Base-by-base conservation (phyloP, 306 rosid species). In the Pterocarpus macrocarpus region DNA sequence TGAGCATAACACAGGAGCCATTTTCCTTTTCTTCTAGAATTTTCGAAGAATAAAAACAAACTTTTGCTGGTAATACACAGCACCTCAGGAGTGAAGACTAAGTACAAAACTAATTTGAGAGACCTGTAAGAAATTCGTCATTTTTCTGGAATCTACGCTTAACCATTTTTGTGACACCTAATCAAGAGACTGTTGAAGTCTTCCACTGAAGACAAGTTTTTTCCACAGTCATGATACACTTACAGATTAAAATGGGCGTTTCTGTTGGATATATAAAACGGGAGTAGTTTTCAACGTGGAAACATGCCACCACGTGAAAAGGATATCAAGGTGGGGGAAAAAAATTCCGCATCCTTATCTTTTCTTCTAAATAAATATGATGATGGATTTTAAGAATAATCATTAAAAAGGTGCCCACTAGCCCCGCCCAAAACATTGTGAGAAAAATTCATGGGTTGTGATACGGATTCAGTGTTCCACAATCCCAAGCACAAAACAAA, bases 391-490 rank as follows among this genome's bases (percentile, higher is more conserved):
- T 14, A 65, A 38, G 53, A 47, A 44, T 28, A 36, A 49, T 49
- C 0, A 70, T 63, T 8, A 10, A 71, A 80, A 80, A 39, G 83
- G 64, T 36, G 9, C 28, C 33, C 62, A 59, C 55, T 43, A 11
- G 70, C 5, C 5, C 4, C 71, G 70, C 62, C 16, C 9, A 44
- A 58, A 47, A 45, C 22, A 14, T 55, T 39, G 57, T 56, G 59
- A 55, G 36, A 57, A 68, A 78, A 56, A 1, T 32, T 39, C 2
- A 11, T 41, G 44, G 32, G 45, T 30, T 17, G 33, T 47, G 62
- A 59, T 79, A 16, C 55, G 8, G 16, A 70, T 32, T 66, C 41
- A 15, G 45, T 34, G 56, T 77, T 38, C 74, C 81, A 55, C 68
- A 53, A 38, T 56, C 68, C 56, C 1, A 77, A 65, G 53, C 66